A percentile compares a stretch with the other conserved stretches of the same genome.
These are phyloP conservation scores for Ilyonectria mors-panacis DNA, from an alignment of 2,329 filamentous ascomycete species.

Conservation along the genomic window DNA sequence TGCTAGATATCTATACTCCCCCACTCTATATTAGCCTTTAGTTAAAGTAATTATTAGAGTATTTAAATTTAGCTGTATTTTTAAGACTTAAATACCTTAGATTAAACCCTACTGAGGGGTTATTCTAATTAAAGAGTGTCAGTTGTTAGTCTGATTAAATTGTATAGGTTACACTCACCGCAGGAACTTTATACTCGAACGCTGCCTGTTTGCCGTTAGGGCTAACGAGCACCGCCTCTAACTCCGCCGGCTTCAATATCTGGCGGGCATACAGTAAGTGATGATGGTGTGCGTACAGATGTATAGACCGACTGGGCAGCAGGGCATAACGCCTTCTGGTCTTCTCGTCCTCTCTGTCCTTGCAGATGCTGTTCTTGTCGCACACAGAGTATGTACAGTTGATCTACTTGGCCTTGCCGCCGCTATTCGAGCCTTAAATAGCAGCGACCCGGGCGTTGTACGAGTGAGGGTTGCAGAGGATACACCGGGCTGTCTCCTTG, in stretches of 20 bases:
- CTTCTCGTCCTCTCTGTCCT: not conserved
- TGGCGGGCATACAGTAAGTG: slow-evolving; percentile 6
- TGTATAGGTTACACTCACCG: not conserved
- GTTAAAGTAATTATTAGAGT: too few relatives aligned
- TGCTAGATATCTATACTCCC: too few relatives aligned
- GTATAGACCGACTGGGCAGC: not conserved
- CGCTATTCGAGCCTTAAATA: slow-evolving; percentile 5
- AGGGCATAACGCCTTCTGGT: slow-evolving; percentile 3
- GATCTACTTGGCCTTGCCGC: slow-evolving; percentile 6
- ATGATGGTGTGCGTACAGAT: slow-evolving; percentile 11
- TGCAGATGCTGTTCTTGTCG: not conserved
- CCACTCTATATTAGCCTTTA: too few relatives aligned
- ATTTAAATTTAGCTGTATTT: too few relatives aligned
- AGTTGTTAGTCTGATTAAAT: slow-evolving; percentile 1
- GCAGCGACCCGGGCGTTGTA: slow-evolving; percentile 9
- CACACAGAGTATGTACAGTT: not conserved
- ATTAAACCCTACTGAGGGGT: too few relatives aligned
- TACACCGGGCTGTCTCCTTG: not conserved
- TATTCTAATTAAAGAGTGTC: not conserved
- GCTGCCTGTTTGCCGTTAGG: not conserved
- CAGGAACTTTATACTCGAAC: slow-evolving; percentile 1
- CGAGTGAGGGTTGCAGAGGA: slow-evolving; percentile 15
- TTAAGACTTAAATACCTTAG: too few relatives aligned
- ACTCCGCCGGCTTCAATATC: not conserved
- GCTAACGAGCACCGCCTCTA: not conserved